These are phyloP conservation scores for Fusarium scirpi DNA, from an alignment of 2,329 filamentous ascomycete species.

Conservation along the genomic window DNA sequence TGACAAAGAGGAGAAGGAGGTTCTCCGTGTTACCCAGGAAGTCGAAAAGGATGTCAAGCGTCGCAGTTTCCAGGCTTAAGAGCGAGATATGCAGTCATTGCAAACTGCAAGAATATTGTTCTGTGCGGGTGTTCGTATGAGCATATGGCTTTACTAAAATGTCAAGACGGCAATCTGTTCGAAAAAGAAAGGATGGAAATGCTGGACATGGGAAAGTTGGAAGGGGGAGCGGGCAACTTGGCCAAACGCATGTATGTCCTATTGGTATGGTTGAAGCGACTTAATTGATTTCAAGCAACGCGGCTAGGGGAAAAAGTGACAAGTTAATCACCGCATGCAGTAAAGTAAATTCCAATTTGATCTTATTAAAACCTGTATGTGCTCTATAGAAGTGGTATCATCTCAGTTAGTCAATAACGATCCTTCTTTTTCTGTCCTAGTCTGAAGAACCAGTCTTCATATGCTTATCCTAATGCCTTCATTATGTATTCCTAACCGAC, in stretches of 20 bases:
- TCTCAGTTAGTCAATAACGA: conserved; percentile 4
- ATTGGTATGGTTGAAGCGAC: conserved; percentile 27
- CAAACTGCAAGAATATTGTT: neutral
- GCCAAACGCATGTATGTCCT: conserved; percentile 7
- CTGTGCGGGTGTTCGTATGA: neutral
- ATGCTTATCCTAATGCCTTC: neutral
- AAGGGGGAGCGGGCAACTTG: conserved; percentile 4
- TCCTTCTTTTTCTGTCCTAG: neutral
- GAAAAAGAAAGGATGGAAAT: neutral
- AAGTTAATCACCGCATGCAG: conserved; percentile 4
- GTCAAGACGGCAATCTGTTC: neutral
- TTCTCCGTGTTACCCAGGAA: conserved; percentile 73
- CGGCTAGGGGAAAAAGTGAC: conserved; percentile 4
- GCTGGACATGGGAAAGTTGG: conserved; percentile 1
- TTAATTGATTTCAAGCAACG: conserved; percentile 19
- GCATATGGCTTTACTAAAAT: neutral
- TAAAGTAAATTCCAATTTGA: conserved; percentile 11
- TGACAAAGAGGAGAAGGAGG: conserved; percentile 79
- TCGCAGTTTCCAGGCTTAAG: conserved; percentile 44
- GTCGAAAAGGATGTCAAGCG: conserved; percentile 63
- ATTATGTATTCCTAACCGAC: conserved; percentile 3
- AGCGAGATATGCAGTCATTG: neutral
- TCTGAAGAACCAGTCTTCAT: conserved; percentile 34
- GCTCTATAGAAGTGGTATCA: conserved; percentile 32
- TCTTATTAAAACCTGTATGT: conserved; percentile 4